phyloP scores from a whole-genome alignment of 2,329 filamentous ascomycete genomes.

The Raffaelea ambrosiae region DNA sequence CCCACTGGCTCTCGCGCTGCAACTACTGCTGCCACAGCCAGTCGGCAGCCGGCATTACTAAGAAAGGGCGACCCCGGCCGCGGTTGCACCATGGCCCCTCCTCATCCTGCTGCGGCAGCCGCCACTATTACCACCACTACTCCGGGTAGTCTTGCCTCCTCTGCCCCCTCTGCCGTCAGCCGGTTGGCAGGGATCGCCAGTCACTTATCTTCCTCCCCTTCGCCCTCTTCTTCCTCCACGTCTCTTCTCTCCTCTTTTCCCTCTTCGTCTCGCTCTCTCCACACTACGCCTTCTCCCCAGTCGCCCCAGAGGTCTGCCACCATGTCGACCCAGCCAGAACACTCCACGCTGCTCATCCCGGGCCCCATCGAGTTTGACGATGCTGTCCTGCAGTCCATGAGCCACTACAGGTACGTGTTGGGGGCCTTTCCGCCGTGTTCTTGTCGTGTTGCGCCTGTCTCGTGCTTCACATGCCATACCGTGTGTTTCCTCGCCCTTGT shows the following conservation, averaged over 20 bases:
- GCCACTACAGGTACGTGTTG: constrained; percentile 70
- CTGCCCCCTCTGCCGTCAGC: constrained; percentile 14
- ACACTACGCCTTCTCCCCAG: constrained; percentile 8
- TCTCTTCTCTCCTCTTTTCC: constrained; percentile 7
- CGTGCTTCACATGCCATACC: background rate
- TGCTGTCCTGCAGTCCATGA: constrained; percentile 90
- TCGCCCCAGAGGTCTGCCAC: constrained; percentile 16
- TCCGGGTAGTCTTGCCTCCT: background rate
- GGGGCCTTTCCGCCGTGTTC: background rate
- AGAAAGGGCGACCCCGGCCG: background rate
- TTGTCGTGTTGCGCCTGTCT: too few relatives aligned
- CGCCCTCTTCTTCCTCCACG: constrained; percentile 18
- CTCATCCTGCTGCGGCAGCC: constrained; percentile 6
- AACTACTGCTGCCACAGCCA: constrained; percentile 1
- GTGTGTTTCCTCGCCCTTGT: background rate
- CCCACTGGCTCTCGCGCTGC: background rate
- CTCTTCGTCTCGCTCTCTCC: constrained; percentile 2
- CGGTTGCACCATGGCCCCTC: constrained; percentile 6
- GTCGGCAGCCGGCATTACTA: constrained; percentile 11
- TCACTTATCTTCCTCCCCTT: constrained; percentile 17
- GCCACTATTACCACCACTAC: background rate
- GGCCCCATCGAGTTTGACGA: constrained; percentile 98
- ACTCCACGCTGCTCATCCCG: constrained; percentile 80
- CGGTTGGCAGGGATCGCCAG: constrained; percentile 20
- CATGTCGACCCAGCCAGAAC: constrained; percentile 55